phyloP scores from a whole-genome alignment of 75 land plant species.

The Sequoiadendron giganteum region DNA sequence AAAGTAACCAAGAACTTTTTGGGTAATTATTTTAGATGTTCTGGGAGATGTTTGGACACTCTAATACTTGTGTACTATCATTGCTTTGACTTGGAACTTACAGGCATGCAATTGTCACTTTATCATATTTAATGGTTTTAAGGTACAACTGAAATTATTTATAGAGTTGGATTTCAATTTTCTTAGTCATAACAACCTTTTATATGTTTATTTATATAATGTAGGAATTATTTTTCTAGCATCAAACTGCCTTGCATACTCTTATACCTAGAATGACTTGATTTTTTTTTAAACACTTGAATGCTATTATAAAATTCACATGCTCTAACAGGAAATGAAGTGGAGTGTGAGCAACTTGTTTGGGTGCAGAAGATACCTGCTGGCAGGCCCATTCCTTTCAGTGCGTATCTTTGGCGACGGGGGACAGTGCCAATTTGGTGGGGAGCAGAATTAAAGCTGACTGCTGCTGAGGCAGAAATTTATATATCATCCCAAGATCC shows the following conservation, averaged over 20 bases:
- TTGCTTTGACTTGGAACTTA: not conserved
- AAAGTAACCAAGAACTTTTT: not conserved
- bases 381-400: conserved; percentile 69
- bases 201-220: not conserved
- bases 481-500: conserved; percentile 77
- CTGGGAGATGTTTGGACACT: not conserved
- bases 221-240: not conserved
- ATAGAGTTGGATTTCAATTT: not conserved
- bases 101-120: not conserved
- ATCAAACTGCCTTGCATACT: not conserved
- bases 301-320: not conserved
- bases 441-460: conserved; percentile 94
- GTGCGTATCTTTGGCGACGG: conserved; percentile 87
- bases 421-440: conserved; percentile 99
- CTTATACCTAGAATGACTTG: not conserved
- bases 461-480: conserved; percentile 97
- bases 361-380: conserved; percentile 52
- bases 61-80: not conserved
- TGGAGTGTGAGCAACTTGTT: conserved; percentile 97
- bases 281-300: not conserved
- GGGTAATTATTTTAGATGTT: not conserved
- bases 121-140: not conserved
- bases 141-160: not conserved
- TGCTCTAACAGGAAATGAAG: conserved; percentile 81
- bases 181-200: not conserved